Evolutionary conservation across 1,284 basidiomycete genomes (phyloP), one percentile per base, ranked within the genome.

Genomic region (Trichosporon asahii): DNA sequence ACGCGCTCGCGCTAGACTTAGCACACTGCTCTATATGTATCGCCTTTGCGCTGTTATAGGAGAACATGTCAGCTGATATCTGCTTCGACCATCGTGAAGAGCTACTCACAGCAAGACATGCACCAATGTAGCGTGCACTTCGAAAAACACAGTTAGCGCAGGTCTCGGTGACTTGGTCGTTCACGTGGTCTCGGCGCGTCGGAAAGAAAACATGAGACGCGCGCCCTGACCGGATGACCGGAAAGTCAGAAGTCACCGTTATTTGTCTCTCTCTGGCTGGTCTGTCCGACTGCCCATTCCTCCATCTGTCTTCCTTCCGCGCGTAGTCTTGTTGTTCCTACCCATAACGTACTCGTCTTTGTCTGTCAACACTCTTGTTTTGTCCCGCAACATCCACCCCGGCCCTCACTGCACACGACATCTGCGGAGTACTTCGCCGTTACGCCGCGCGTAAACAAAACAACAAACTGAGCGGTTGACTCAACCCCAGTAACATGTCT

Each of bases 11-110:
- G 57, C 57, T 61, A 61, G 57, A 61, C 57, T 61, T 61, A 31
- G 57, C 57, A 61, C 57, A 61, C 57, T 61, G 29, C 57, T 61
- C 57, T 61, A 61, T 61, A 61, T 61, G 57, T 61, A 61, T 61
- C 57, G 57, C 57, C 29, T 31, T 61, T 31, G 57, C 57, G 57
- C 29, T 61, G 35, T 37, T 61, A 29, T 31, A 29, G 55, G 21
- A 14, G 57, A 12, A 61, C 29, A 29, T 53, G 49, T 53, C 49
- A 53, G 49, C 49, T 53, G 18, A 18, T 53, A 53, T 53, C 49
- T 23, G 49, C 49, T 53, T 53, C 7, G 35, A 37, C 3, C 9
- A 14, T 37, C 35, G 11, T 37, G 11, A 12, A 37, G 35, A n/a
- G n/a, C n/a, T n/a, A n/a, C n/a, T n/a, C n/a, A n/a, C n/a, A n/a